Evolutionary conservation across 177 flowering plant genomes (phyloP).

Genomic region (Vitis hybrid): DNA sequence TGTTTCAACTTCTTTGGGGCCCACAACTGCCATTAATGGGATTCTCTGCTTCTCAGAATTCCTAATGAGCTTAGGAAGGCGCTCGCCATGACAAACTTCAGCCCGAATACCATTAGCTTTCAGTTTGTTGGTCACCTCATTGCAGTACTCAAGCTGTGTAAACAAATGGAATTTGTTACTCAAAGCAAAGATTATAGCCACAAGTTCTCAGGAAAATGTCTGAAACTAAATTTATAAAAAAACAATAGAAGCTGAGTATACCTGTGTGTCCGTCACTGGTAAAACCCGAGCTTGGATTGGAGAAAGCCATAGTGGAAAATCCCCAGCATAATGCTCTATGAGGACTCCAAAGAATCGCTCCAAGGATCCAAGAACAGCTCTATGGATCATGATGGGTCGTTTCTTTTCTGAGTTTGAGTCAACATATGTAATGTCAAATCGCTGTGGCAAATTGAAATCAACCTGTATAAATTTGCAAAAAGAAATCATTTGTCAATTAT

Average conservation of each 20-base stretch:
- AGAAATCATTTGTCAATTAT: background rate
- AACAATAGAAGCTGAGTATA: conserved; percentile 16
- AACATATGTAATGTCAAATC: conserved; percentile 88
- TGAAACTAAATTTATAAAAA: background rate
- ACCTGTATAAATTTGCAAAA: conserved; percentile 50
- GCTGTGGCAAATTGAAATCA: conserved; percentile 89
- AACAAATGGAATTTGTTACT: background rate
- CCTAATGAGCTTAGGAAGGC: conserved; percentile 86
- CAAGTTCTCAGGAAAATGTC: background rate
- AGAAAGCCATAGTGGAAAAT: conserved; percentile 95
- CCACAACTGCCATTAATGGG: conserved; percentile 95
- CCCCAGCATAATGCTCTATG: conserved; percentile 95
- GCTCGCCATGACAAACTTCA: conserved; percentile 89
- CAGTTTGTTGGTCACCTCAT: conserved; percentile 49
- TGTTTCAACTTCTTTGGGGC: conserved; percentile 83
- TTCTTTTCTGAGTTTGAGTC: conserved; percentile 79
- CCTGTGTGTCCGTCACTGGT: conserved; percentile 92
- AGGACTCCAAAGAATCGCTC: conserved; percentile 95
- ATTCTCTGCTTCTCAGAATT: conserved; percentile 87
- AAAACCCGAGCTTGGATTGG: conserved; percentile 85
- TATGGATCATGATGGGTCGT: conserved; percentile 93
- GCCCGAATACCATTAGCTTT: conserved; percentile 67
- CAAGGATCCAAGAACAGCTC: conserved; percentile 96
- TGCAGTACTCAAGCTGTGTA: conserved; percentile 68
- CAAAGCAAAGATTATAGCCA: background rate